A percentile compares a stretch with the other conserved stretches of the same genome.
Evolutionary conservation across 257 asterid species (phyloP).

Genomic region (Jaltomata sinuosa): DNA sequence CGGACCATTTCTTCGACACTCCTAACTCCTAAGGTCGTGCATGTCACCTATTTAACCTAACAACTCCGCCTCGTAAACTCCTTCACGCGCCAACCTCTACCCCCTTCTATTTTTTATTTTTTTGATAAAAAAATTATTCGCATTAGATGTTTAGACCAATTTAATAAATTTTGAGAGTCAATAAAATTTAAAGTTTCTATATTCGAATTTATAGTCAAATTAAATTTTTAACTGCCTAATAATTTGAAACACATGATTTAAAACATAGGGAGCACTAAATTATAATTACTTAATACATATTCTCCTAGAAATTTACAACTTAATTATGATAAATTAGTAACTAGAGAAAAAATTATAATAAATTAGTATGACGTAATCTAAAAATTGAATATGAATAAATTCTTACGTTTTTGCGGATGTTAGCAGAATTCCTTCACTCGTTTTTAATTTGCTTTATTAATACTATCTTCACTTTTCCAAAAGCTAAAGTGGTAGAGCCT

Average conservation of each 20-base stretch:
- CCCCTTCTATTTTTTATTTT: too few relatives aligned
- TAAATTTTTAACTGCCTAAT: too few relatives aligned
- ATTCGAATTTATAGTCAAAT: too few relatives aligned
- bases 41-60: neutral
- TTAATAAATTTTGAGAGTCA: too few relatives aligned
- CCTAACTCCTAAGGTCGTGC: neutral
- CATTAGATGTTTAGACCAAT: too few relatives aligned
- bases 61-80: neutral
- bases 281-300: too few relatives aligned
- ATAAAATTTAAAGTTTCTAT: too few relatives aligned
- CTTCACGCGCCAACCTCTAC: neutral
- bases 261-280: too few relatives aligned
- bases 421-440: neutral
- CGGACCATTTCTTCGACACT: neutral
- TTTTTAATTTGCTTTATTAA: neutral
- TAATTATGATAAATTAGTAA: neutral
- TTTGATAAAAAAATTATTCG: too few relatives aligned
- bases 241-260: too few relatives aligned
- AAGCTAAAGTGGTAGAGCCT: neutral
- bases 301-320: too few relatives aligned
- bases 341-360: neutral
- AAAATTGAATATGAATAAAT: neutral
- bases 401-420: neutral
- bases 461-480: neutral
- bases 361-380: neutral